These are phyloP conservation scores for Aspergillus haitiensis DNA, from an alignment of 495 filamentous ascomycete genomes.

Conservation along the genomic window DNA sequence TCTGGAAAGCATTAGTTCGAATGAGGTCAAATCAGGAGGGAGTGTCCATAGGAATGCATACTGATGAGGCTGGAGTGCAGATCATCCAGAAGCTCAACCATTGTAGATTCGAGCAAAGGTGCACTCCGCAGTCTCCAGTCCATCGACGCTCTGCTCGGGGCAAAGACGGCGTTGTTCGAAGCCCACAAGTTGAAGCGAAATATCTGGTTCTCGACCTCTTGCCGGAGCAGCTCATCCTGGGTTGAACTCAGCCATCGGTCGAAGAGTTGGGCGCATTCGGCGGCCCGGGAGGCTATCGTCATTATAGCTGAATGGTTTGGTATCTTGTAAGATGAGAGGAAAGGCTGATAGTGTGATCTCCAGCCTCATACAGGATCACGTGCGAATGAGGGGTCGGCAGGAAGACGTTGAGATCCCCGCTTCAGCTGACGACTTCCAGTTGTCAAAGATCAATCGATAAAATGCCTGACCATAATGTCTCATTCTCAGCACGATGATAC, in stretches of 20 bases:
- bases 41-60: too few species aligned
- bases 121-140: constrained; percentile 26
- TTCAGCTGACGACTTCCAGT: too few species aligned
- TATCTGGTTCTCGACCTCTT: constrained; percentile 20
- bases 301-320: neutral
- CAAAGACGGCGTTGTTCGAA: constrained; percentile 21
- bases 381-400: neutral
- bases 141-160: constrained; percentile 23
- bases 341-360: neutral
- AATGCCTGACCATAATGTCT: neutral
- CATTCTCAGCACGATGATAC: neutral
- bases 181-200: constrained; percentile 26
- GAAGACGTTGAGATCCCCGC: too few species aligned
- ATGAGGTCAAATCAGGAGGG: neutral
- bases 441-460: neutral
- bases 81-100: constrained; percentile 20
- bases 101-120: constrained; percentile 16
- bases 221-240: neutral
- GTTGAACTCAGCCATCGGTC: neutral
- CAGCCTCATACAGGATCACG: neutral
- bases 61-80: constrained; percentile 14
- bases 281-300: neutral
- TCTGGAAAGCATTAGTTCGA: neutral
- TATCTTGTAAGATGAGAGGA: neutral
- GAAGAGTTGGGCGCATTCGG: neutral